phyloP scores from a whole-genome alignment of 192 early-diverging fungal species.

The Coemansia sp. region DNA sequence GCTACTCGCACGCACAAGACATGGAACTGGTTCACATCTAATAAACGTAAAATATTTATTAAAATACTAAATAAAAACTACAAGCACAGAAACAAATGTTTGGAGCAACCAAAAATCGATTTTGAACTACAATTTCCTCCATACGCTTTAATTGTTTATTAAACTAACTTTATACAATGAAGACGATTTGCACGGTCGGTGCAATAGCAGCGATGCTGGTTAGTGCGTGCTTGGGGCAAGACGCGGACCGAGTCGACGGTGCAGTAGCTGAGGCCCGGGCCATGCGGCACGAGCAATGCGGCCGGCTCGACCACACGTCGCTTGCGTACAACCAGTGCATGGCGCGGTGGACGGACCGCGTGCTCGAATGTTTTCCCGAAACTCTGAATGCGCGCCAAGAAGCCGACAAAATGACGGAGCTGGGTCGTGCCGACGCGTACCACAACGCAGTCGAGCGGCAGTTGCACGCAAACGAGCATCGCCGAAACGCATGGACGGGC shows the following conservation, averaged over 20 bases:
- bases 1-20: too few relatives aligned
- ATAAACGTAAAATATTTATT: too few relatives aligned
- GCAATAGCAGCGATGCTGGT: constrained; percentile 37
- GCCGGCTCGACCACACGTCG: constrained; percentile 24
- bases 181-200: constrained; percentile 20
- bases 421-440: constrained; percentile 15
- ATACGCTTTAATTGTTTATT: too few relatives aligned
- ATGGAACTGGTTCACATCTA: too few relatives aligned
- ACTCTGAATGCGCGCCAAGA: constrained; percentile 31
- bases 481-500: too few relatives aligned
- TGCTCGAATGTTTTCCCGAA: constrained; percentile 36
- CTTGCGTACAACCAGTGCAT: constrained; percentile 52
- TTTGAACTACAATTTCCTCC: too few relatives aligned
- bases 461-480: constrained; percentile 15
- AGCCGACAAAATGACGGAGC: constrained; percentile 25
- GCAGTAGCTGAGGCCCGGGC: background rate
- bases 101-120: too few relatives aligned
- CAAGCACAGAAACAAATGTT: too few relatives aligned
- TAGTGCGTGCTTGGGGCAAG: constrained; percentile 14
- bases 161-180: too few relatives aligned
- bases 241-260: constrained; percentile 8
- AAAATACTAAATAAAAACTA: too few relatives aligned
- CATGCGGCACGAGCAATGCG: constrained; percentile 40
- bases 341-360: constrained; percentile 52
- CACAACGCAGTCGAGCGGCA: constrained; percentile 25